These are phyloP conservation scores for Paradendryphiella salina DNA, from an alignment of 2,329 filamentous ascomycete genomes.

Conservation along the genomic window DNA sequence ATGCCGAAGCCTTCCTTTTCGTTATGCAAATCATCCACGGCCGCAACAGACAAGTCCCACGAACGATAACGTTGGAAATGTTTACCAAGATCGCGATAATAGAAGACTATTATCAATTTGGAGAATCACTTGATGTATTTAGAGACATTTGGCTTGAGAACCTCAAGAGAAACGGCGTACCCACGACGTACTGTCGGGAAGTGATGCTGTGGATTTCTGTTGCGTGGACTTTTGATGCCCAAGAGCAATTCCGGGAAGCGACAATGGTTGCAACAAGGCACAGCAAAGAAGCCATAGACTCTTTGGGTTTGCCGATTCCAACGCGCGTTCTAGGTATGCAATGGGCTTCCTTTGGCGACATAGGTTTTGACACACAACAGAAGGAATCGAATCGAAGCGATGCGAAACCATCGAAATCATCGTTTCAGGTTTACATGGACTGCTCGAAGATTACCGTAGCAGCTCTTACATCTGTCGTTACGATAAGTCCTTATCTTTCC, in stretches of 20 bases:
- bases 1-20: not conserved
- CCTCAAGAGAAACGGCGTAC: not conserved
- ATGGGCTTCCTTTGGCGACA: not conserved
- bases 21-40: not conserved
- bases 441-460: not conserved
- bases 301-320: not conserved
- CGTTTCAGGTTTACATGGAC: not conserved
- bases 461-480: not conserved
- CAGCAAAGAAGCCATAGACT: not conserved
- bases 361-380: not conserved
- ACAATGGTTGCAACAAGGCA: not conserved
- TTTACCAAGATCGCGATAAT: not conserved
- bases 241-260: not conserved
- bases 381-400: not conserved
- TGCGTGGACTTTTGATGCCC: not conserved
- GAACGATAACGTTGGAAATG: not conserved
- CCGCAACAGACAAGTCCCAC: conserved; percentile 2
- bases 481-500: not conserved
- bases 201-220: conserved; percentile 2
- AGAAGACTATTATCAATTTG: conserved; percentile 2
- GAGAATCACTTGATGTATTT: not conserved
- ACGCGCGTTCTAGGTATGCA: not conserved
- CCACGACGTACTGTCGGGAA: not conserved
- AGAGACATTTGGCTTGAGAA: not conserved
- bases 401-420: not conserved